A percentile compares a stretch with the other conserved stretches of the same genome.
Conservation (phyloP, 306 rosid species). For the Cicer chorassanicum region DNA sequence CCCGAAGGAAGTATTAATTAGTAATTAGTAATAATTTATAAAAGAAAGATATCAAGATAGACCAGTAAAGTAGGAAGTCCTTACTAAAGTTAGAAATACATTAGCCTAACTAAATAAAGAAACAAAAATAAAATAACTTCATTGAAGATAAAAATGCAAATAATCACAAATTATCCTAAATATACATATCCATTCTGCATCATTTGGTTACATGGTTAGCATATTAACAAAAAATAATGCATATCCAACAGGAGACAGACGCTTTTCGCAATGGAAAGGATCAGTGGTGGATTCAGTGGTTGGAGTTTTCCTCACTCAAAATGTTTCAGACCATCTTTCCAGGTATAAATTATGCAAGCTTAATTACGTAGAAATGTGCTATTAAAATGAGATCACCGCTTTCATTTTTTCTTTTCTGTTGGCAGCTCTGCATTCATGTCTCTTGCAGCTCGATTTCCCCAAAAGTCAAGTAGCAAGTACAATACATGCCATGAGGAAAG, state of each 20-base stretch:
- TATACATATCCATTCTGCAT: conserved; percentile 21
- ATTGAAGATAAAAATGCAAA: not conserved
- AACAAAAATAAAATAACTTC: conserved; percentile 9
- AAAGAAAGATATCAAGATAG: not conserved
- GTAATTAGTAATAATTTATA: not conserved
- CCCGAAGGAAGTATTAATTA: too few relatives aligned
- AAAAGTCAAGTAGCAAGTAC: conserved; percentile 47
- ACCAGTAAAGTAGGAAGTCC: conserved; percentile 12
- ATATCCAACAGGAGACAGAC: conserved; percentile 85
- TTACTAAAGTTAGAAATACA: conserved; percentile 32
- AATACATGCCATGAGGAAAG: conserved; percentile 40
- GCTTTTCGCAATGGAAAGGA: conserved; percentile 97
- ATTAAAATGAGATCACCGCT: conserved; percentile 19
- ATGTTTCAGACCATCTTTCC: conserved; percentile 98
- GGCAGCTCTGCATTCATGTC: conserved; percentile 98
- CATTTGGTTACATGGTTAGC: conserved; percentile 29
- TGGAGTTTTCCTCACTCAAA: conserved; percentile 98
- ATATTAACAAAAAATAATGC: conserved; percentile 27
- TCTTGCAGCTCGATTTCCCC: conserved; percentile 87
- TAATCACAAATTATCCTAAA: conserved; percentile 12
- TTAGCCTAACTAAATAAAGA: conserved; percentile 6
- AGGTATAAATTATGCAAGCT: conserved; percentile 60
- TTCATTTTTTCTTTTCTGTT: conserved; percentile 25
- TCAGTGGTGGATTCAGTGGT: conserved; percentile 96
- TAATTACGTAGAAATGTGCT: conserved; percentile 1